A percentile compares a stretch with the other conserved stretches of the same genome.
Conservation (phyloP, 306 rosid genomes). For the Corylus heterophylla region DNA sequence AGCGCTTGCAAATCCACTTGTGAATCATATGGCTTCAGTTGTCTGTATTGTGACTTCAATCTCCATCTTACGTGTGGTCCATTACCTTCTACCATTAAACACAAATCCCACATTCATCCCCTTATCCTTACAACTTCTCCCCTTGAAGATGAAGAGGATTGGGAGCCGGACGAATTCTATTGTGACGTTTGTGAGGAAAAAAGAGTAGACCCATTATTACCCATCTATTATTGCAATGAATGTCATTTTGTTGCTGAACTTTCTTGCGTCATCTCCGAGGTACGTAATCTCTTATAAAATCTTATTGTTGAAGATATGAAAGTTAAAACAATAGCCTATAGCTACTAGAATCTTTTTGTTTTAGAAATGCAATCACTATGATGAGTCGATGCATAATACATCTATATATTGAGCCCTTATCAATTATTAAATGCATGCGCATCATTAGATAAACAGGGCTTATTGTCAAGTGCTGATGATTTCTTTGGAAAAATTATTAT, state of each 20-base stretch:
- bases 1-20: too few relatives aligned
- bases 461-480: too few relatives aligned
- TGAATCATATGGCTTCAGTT: too few relatives aligned
- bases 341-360: too few relatives aligned
- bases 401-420: too few relatives aligned
- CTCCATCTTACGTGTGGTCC: conserved; percentile 13
- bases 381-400: too few relatives aligned
- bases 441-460: too few relatives aligned
- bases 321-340: too few relatives aligned
- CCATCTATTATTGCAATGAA: background rate
- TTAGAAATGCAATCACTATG: too few relatives aligned
- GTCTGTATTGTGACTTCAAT: background rate
- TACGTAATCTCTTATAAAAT: background rate
- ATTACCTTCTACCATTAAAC: background rate
- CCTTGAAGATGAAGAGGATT: background rate
- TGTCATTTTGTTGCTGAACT: conserved; percentile 13
- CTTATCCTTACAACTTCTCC: background rate
- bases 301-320: too few relatives aligned
- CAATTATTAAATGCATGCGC: too few relatives aligned
- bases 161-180: background rate
- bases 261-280: background rate
- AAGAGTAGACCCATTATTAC: background rate
- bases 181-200: conserved; percentile 16
- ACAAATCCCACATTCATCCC: background rate
- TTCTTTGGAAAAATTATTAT: too few relatives aligned